Evolutionary conservation across 2,329 filamentous ascomycete genomes (phyloP).

Genomic region (Xylariomycetidae sp.): DNA sequence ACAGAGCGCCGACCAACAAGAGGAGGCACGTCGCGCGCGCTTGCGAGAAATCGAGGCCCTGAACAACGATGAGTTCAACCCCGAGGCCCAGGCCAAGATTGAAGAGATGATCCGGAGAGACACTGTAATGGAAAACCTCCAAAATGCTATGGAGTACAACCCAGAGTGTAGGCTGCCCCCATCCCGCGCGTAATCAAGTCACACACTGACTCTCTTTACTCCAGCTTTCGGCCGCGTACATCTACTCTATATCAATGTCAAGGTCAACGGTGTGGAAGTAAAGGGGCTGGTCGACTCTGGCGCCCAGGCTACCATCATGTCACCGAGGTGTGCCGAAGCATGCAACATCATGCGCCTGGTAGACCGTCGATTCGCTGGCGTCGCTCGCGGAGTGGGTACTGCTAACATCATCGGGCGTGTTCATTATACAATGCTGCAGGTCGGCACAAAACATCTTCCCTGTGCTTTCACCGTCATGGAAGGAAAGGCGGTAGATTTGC

Average conservation of each 20-base stretch:
- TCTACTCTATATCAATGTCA: constrained; percentile 93
- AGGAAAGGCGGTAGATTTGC: constrained; percentile 89
- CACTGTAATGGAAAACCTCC: constrained; percentile 88
- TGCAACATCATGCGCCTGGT: constrained; percentile 97
- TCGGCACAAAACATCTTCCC: constrained; percentile 79
- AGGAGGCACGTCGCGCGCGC: constrained; percentile 68
- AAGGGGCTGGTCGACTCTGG: constrained; percentile 97
- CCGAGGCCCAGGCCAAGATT: constrained; percentile 86
- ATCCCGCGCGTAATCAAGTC: no score
- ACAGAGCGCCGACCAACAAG: constrained; percentile 64
- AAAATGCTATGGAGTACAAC: constrained; percentile 95
- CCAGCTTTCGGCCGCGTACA: constrained; percentile 89
- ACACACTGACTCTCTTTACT: no score
- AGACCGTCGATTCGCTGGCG: constrained; percentile 85
- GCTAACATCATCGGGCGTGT: constrained; percentile 92
- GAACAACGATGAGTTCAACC: constrained; percentile 91
- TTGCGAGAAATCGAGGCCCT: constrained; percentile 78
- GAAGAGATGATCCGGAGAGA: constrained; percentile 97
- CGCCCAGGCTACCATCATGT: constrained; percentile 98
- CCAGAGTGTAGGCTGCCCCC: constrained; percentile 71
- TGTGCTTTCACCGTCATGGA: constrained; percentile 99
- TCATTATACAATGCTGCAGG: constrained; percentile 91
- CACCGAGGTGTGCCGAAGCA: constrained; percentile 80
- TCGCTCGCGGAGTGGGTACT: constrained; percentile 90
- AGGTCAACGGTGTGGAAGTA: constrained; percentile 87